These are phyloP conservation scores for Oryza brachyantha DNA, from an alignment of 176 grass and related monocot genomes.

Conservation along the genomic window DNA sequence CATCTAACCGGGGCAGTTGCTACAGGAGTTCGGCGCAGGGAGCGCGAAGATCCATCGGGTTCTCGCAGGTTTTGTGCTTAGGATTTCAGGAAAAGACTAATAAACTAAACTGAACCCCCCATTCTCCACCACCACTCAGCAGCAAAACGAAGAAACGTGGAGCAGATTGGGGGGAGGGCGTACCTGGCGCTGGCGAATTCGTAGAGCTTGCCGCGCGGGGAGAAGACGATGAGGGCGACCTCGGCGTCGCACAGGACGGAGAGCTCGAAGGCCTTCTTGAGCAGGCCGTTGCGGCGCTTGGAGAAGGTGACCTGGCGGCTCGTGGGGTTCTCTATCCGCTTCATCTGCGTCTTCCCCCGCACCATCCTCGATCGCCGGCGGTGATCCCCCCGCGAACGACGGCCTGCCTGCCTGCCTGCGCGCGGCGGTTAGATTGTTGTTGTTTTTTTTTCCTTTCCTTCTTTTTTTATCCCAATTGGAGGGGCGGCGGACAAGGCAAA, in stretches of 20 bases:
- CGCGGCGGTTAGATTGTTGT: too few species aligned
- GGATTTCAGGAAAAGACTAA: background rate
- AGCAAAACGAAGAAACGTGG: slow-evolving; percentile 31
- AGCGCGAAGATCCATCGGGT: slow-evolving; percentile 24
- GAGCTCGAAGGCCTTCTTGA: slow-evolving; percentile 97
- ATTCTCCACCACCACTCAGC: background rate
- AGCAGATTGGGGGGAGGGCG: background rate
- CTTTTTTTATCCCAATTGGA: slow-evolving; percentile 40
- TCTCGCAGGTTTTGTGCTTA: slow-evolving; percentile 21
- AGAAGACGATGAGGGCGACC: slow-evolving; percentile 83
- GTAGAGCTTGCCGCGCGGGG: slow-evolving; percentile 68
- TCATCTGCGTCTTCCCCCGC: slow-evolving; percentile 81
- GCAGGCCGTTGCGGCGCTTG: slow-evolving; percentile 78
- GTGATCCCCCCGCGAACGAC: too few species aligned
- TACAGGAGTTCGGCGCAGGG: slow-evolving; percentile 25
- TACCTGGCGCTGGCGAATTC: slow-evolving; percentile 62
- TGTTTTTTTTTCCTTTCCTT: too few species aligned
- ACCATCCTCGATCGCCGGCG: slow-evolving; percentile 44
- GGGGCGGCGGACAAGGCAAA: slow-evolving; percentile 18
- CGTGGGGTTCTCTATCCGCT: slow-evolving; percentile 73
- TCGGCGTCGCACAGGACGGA: slow-evolving; percentile 90
- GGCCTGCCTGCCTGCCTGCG: too few species aligned
- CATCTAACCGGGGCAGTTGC: background rate
- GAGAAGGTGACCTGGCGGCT: slow-evolving; percentile 92
- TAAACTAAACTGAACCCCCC: slow-evolving; percentile 19